Percentiles rank a stretch among this genome's conserved stretches.
phyloP scores from a whole-genome alignment of 2,329 filamentous ascomycete genomes.

The Fusarium oxysporum region DNA sequence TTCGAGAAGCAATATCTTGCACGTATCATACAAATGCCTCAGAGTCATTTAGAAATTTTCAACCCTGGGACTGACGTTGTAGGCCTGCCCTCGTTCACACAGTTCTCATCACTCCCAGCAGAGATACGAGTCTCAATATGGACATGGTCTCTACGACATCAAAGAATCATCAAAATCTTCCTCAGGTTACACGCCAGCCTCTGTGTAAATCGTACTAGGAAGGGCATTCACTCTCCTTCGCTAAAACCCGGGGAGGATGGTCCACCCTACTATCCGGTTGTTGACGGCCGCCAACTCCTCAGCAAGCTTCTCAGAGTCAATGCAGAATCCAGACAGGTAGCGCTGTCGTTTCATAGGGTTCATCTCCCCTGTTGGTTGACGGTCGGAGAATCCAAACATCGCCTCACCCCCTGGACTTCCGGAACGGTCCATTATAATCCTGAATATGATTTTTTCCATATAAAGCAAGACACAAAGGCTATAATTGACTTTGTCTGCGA shows the following conservation, averaged over 20 bases:
- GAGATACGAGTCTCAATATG: not conserved
- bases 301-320: not conserved
- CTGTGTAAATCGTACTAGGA: not conserved
- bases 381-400: accelerated
- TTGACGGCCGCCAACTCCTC: not conserved
- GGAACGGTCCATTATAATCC: not conserved
- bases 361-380: not conserved
- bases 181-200: not conserved
- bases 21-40: not conserved
- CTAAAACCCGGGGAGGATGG: not conserved
- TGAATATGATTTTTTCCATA: not conserved
- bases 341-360: not conserved
- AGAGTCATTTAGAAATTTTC: not conserved
- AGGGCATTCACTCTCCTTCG: not conserved
- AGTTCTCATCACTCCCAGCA: not conserved
- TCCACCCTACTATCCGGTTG: not conserved
- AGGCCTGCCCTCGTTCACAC: not conserved
- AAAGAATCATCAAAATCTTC: not conserved
- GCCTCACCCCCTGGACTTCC: not conserved
- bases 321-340: not conserved
- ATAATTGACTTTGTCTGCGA: not conserved
- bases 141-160: not conserved
- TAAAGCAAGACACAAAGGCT: not conserved
- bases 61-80: accelerated
- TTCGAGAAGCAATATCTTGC: accelerated